Conservation (phyloP, 2,329 filamentous ascomycete genomes). For the Penicillium sp. region DNA sequence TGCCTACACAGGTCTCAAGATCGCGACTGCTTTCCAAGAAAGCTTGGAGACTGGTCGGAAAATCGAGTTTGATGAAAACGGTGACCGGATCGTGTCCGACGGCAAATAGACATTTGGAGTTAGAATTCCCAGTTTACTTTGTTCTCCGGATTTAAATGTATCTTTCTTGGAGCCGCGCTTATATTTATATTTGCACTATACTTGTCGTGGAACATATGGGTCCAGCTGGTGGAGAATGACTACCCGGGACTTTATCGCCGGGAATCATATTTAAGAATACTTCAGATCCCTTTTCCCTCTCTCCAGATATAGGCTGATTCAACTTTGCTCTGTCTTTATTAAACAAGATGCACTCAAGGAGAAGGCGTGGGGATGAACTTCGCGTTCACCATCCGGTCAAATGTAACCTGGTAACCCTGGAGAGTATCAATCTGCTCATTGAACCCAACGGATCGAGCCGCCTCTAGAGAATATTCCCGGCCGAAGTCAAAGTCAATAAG, state of each 20-base stretch:
- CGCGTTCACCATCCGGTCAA: slow-evolving; percentile 25
- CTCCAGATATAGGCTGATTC: not conserved
- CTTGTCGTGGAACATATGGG: too few species aligned
- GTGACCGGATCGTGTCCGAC: too few species aligned
- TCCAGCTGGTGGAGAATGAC: too few species aligned
- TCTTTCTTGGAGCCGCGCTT: too few species aligned
- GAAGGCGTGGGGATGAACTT: slow-evolving; percentile 36
- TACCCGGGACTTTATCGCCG: too few species aligned
- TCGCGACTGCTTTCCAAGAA: slow-evolving; percentile 58
- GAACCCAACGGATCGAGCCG: slow-evolving; percentile 21
- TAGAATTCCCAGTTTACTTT: too few species aligned
- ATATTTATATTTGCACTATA: too few species aligned
- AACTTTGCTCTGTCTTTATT: not conserved
- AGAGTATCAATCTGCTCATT: slow-evolving; percentile 22
- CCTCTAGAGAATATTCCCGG: slow-evolving; percentile 19
- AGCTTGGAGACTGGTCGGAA: slow-evolving; percentile 33
- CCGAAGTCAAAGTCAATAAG: slow-evolving; percentile 24
- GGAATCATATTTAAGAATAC: too few species aligned
- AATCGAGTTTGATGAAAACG: slow-evolving; percentile 39
- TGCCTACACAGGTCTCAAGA: slow-evolving; percentile 55
- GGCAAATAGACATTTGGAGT: too few species aligned
- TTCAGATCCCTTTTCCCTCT: too few species aligned
- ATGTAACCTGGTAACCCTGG: slow-evolving; percentile 15
- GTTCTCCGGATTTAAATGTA: too few species aligned
- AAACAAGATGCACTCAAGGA: not conserved